Base-by-base conservation (phyloP, 23 red algal species). In the Gracilaria caudata region DNA sequence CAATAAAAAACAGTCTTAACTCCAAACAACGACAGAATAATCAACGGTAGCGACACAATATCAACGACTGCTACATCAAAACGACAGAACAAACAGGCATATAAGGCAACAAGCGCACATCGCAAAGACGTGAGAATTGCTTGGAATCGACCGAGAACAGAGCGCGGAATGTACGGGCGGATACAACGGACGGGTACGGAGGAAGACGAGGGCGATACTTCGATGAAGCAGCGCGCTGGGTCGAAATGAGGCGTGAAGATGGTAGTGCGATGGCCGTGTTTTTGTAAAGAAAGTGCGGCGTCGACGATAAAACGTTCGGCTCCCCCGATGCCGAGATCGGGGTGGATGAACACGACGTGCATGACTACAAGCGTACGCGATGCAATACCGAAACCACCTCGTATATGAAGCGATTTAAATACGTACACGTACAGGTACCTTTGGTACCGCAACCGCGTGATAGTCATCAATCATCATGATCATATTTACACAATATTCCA, bases 311-410 rank as follows among this genome's bases (percentile, higher is more conserved):
- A 82, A 33, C 97, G 91, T 81, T 99, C 97, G 30, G 97, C 97
- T 71, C 97, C 97, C 17, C 97, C 97, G 0, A 99, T 82, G 14
- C 97, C 97, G 0, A 99, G 80, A 76, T 99, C 97, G 13, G 97
- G 97, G 68, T 99, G 97, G n/a, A 99, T 45, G 85, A 99, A 95
- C 9, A 91, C 84, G 37, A 99, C 83, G 76, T 72, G 88, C 83
- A 92, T 90, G 70, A 19, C 8, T 38, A 4, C 13, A 13, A 38
- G 8, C 4, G 10, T 5, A 17, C 32, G 61, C 3, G n/a, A n/a
- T n/a, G n/a, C n/a, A n/a, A n/a, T n/a, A n/a, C n/a, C n/a, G n/a
- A n/a, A n/a, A n/a, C n/a, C n/a, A n/a, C n/a, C n/a, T n/a, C n/a
- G n/a, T n/a, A n/a, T 51, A 51, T 14, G 46, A 51, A 51, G 46